Percentiles rank a stretch among this genome's conserved stretches.
Conservation (phyloP, 2,329 filamentous ascomycete species). For the Cladophialophora carrionii region DNA sequence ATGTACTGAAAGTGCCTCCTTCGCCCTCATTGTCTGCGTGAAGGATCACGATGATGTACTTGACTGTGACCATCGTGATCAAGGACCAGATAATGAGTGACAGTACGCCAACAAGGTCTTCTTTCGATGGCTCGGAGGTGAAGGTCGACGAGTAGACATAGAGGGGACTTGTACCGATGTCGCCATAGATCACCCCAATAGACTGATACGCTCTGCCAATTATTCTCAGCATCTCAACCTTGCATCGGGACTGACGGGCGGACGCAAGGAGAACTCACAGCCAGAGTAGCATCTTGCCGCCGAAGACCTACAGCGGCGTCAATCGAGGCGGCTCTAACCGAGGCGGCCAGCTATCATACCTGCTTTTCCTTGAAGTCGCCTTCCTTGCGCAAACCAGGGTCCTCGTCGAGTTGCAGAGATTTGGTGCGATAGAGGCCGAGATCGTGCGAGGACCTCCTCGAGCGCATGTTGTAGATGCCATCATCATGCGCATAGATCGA, state of each 20-base stretch:
- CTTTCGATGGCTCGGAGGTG: slow-evolving; percentile 47
- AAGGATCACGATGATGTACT: slow-evolving; percentile 60
- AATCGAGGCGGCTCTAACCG: background rate
- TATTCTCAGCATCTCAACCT: background rate
- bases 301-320: slow-evolving; percentile 38
- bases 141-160: slow-evolving; percentile 63
- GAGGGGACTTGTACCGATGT: slow-evolving; percentile 61
- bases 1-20: slow-evolving; percentile 60
- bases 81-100: slow-evolving; percentile 61
- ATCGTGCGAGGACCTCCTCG: slow-evolving; percentile 21
- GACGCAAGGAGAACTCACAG: slow-evolving; percentile 38
- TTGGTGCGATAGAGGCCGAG: slow-evolving; percentile 10
- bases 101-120: slow-evolving; percentile 57
- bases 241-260: background rate
- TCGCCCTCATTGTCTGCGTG: slow-evolving; percentile 61
- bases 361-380: slow-evolving; percentile 36
- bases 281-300: slow-evolving; percentile 40
- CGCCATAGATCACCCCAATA: slow-evolving; percentile 62
- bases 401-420: slow-evolving; percentile 30
- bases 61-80: slow-evolving; percentile 61
- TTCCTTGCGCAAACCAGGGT: slow-evolving; percentile 34
- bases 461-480: slow-evolving; percentile 38
- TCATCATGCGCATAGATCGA: slow-evolving; percentile 26
- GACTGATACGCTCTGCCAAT: slow-evolving; percentile 54
- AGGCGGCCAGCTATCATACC: slow-evolving; percentile 10